Conservation (phyloP, 1,139 yeast genomes). For the Sugiyamaella paludigena region DNA sequence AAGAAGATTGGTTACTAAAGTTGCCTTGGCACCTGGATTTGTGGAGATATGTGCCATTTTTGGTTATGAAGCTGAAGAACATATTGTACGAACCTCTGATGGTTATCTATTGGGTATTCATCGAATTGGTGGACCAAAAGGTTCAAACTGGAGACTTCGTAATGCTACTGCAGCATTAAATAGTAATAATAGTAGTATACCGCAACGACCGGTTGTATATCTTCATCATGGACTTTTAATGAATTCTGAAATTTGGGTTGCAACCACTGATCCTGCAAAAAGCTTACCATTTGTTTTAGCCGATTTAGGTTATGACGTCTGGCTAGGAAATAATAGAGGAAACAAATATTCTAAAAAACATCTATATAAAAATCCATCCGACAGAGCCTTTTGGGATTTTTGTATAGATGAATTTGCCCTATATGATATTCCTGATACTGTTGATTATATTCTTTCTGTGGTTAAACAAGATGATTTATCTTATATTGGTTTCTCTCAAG, state of each 20-base stretch:
- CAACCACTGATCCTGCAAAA: slow-evolving; percentile 52
- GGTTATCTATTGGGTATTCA: slow-evolving; percentile 56
- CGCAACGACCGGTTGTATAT: slow-evolving; percentile 55
- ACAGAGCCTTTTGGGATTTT: slow-evolving; percentile 71
- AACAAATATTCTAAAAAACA: slow-evolving; percentile 75
- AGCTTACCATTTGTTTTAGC: slow-evolving; percentile 76
- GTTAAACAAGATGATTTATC: slow-evolving; percentile 48
- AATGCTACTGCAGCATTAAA: slow-evolving; percentile 23
- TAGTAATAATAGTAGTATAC: slow-evolving; percentile 14
- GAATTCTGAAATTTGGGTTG: slow-evolving; percentile 89
- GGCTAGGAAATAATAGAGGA: slow-evolving; percentile 89
- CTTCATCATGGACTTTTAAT: slow-evolving; percentile 89
- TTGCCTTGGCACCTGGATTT: slow-evolving; percentile 45
- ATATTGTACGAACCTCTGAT: slow-evolving; percentile 60
- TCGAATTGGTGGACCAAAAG: slow-evolving; percentile 46
- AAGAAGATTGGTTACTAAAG: slow-evolving; percentile 23
- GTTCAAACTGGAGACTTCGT: slow-evolving; percentile 41
- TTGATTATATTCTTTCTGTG: slow-evolving; percentile 56
- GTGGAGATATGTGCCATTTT: slow-evolving; percentile 60
- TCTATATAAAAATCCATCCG: slow-evolving; percentile 43
- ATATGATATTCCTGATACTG: slow-evolving; percentile 74
- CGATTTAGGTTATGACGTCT: slow-evolving; percentile 64
- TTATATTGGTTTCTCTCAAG: slow-evolving; percentile 87
- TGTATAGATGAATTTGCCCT: slow-evolving; percentile 83
- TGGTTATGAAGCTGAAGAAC: slow-evolving; percentile 69